These are phyloP conservation scores for Knoxdaviesia proteae DNA, from an alignment of 2,329 filamentous ascomycete genomes.

Conservation along the genomic window DNA sequence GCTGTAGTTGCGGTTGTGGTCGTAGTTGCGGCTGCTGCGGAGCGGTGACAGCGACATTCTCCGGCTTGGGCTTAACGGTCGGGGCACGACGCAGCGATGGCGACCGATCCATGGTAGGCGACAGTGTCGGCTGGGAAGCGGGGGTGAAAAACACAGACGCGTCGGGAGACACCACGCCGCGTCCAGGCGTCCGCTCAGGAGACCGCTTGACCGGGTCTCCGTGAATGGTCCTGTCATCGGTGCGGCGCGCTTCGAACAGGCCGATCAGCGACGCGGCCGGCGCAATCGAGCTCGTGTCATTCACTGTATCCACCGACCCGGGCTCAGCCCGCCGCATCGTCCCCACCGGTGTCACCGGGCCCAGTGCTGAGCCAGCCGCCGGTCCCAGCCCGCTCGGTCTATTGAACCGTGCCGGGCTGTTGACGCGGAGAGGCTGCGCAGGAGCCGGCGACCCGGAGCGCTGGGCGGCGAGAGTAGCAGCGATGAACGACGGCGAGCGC, in stretches of 20 bases:
- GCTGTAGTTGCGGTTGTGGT: constrained; percentile 5
- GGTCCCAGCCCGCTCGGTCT: not conserved
- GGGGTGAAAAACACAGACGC: not conserved
- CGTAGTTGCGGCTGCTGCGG: no score
- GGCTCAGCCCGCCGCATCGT: not conserved
- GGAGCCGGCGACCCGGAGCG: constrained; percentile 1
- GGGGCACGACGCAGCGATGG: no score
- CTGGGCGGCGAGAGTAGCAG: constrained; percentile 33
- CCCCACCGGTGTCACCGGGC: not conserved
- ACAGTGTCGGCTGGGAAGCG: not conserved
- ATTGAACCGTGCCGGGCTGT: not conserved
- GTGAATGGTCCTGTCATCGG: not conserved
- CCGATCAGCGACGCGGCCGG: constrained; percentile 44
- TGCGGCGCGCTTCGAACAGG: constrained; percentile 39
- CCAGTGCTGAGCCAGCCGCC: not conserved
- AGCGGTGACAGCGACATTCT: no score
- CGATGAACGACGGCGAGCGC: constrained; percentile 12
- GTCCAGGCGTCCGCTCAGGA: constrained; percentile 4
- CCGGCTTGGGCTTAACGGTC: no score
- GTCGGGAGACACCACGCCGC: not conserved
- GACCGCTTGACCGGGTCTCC: constrained; percentile 16
- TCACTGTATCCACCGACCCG: constrained; percentile 4
- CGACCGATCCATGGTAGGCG: no score
- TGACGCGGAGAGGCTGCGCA: not conserved
- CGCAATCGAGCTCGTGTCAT: constrained; percentile 36